Conservation (phyloP, 805 yeast genomes). For the Yarrowia bubula region DNA sequence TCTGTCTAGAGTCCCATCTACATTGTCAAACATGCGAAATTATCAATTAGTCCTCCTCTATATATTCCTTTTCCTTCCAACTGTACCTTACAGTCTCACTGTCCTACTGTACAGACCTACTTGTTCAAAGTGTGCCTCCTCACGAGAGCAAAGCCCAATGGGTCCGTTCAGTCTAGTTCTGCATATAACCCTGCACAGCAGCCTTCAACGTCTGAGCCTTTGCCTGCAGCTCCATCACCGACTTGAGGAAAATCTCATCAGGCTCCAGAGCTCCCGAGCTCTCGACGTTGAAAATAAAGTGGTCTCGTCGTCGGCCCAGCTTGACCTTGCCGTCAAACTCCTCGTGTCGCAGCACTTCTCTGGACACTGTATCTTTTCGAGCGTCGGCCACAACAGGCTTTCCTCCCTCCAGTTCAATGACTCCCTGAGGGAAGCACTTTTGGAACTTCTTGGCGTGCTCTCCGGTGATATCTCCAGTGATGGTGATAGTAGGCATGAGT, state of each 20-base stretch:
- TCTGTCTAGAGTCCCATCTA: no score
- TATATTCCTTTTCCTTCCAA: neutral
- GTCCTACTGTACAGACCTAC: no score
- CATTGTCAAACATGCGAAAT: neutral
- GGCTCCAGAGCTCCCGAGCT: slow-evolving; percentile 97
- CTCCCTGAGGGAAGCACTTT: slow-evolving; percentile 91
- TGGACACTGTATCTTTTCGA: slow-evolving; percentile 91
- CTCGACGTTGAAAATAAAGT: slow-evolving; percentile 92
- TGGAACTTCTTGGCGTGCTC: slow-evolving; percentile 74
- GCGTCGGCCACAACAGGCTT: slow-evolving; percentile 84
- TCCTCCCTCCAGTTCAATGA: slow-evolving; percentile 65
- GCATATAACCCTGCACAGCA: slow-evolving; percentile 1
- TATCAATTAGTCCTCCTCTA: slow-evolving; percentile 22
- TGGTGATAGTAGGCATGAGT: slow-evolving; percentile 82
- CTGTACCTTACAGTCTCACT: no score
- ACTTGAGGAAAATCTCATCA: slow-evolving; percentile 90
- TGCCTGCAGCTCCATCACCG: slow-evolving; percentile 77
- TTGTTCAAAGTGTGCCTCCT: no score
- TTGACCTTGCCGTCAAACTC: slow-evolving; percentile 88
- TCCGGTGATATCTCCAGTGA: slow-evolving; percentile 60
- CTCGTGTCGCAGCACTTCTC: slow-evolving; percentile 92
- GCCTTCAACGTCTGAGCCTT: slow-evolving; percentile 45
- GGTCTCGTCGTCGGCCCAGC: slow-evolving; percentile 87
- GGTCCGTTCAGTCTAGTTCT: neutral
- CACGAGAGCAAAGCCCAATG: no score